phyloP scores from a whole-genome alignment of 495 filamentous ascomycete species.

The Parmelia sp. region DNA sequence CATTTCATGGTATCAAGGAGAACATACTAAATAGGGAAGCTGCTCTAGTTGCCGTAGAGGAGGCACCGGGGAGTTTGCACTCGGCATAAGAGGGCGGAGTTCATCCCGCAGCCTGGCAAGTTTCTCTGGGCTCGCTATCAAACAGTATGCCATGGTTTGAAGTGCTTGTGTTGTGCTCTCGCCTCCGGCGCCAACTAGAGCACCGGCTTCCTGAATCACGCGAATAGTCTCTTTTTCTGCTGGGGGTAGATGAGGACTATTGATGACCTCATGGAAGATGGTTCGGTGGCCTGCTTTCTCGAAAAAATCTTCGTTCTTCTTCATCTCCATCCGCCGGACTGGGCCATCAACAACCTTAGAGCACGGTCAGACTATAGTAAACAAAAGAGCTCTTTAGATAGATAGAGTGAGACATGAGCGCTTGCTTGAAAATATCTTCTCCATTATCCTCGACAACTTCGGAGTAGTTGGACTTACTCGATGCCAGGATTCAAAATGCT shows the following conservation, averaged over 20 bases:
- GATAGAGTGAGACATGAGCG: background rate
- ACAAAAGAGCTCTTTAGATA: background rate
- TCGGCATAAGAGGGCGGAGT: slow-evolving; percentile 32
- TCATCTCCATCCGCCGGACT: slow-evolving; percentile 16
- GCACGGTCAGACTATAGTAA: background rate
- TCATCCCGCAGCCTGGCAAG: slow-evolving; percentile 28
- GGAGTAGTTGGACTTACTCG: slow-evolving; percentile 10
- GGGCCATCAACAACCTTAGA: slow-evolving; percentile 15
- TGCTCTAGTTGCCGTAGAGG: slow-evolving; percentile 43
- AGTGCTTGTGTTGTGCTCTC: slow-evolving; percentile 22
- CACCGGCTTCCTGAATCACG: slow-evolving; percentile 23
- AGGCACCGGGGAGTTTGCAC: slow-evolving; percentile 25
- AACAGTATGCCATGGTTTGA: slow-evolving; percentile 14
- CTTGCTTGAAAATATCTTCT: background rate
- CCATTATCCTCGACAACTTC: background rate
- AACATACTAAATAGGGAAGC: slow-evolving; percentile 42
- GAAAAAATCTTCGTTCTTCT: slow-evolving; percentile 20
- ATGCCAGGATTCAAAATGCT: slow-evolving; percentile 22
- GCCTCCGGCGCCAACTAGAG: slow-evolving; percentile 21
- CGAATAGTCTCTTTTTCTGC: slow-evolving; percentile 18
- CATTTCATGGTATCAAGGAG: background rate
- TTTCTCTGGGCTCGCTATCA: slow-evolving; percentile 18
- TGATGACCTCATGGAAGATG: slow-evolving; percentile 24
- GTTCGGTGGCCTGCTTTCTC: slow-evolving; percentile 21
- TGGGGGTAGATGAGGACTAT: slow-evolving; percentile 15